These are phyloP conservation scores for Botrytis tulipae DNA, from an alignment of 2,329 filamentous ascomycete species.

Conservation along the genomic window DNA sequence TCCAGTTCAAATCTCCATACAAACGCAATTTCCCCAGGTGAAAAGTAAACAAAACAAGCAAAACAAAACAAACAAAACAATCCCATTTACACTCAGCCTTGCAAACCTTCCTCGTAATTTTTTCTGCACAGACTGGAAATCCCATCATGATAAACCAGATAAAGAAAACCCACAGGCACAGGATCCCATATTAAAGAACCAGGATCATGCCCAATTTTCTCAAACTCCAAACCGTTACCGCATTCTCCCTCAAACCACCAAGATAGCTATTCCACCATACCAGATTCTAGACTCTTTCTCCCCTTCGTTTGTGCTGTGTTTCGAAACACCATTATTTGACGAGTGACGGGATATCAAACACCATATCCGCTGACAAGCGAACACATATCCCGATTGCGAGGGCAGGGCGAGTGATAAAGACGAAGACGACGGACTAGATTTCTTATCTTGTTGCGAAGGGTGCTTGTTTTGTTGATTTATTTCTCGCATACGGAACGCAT, in stretches of 20 bases:
- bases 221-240: slow-evolving; percentile 7
- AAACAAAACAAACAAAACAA: background rate
- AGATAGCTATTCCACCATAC: background rate
- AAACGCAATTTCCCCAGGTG: background rate
- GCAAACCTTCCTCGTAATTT: background rate
- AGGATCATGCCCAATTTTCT: slow-evolving; percentile 6
- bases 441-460: background rate
- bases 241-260: background rate
- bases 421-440: background rate
- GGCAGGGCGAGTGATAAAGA: background rate
- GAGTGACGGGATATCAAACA: background rate
- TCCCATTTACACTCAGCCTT: background rate
- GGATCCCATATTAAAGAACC: slow-evolving; percentile 4
- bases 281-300: background rate
- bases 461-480: background rate
- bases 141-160: slow-evolving; percentile 8
- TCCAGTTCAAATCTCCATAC: background rate
- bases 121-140: slow-evolving; percentile 18
- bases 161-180: slow-evolving; percentile 4
- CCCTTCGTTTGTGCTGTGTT: background rate
- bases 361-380: slow-evolving; percentile 7
- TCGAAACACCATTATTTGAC: slow-evolving; percentile 2
- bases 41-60: slow-evolving; percentile 3
- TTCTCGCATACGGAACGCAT: background rate
- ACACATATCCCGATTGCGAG: slow-evolving; percentile 1